Conservation (phyloP, 768 basidiomycete species). For the Boletus insuetus region DNA sequence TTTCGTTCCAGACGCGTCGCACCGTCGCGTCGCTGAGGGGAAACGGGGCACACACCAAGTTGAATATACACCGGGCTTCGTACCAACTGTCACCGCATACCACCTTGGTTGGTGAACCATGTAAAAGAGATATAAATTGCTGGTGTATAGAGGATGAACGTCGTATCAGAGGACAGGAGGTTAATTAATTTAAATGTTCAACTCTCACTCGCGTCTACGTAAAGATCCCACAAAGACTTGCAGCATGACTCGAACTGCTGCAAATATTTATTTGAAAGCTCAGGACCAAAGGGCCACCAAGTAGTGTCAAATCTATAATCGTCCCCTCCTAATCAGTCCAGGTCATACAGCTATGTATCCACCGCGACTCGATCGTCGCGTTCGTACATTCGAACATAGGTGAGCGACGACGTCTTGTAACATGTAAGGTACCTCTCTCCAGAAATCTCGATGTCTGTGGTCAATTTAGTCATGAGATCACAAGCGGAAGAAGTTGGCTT, state of each 20-base stretch:
- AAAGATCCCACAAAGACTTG: too few relatives aligned
- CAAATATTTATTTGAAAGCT: neutral
- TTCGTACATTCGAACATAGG: slow-evolving; percentile 69
- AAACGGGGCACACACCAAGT: slow-evolving; percentile 19
- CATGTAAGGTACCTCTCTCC: slow-evolving; percentile 88
- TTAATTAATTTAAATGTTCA: slow-evolving; percentile 20
- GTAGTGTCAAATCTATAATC: slow-evolving; percentile 5
- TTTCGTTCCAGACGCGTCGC: slow-evolving; percentile 7
- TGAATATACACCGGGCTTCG: slow-evolving; percentile 29
- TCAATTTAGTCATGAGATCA: slow-evolving; percentile 4
- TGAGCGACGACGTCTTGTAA: slow-evolving; percentile 74
- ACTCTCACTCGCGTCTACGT: slow-evolving; percentile 17
- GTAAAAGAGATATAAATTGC: neutral
- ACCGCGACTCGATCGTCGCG: slow-evolving; percentile 62
- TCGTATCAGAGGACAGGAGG: slow-evolving; percentile 26
- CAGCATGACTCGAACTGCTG: too few relatives aligned
- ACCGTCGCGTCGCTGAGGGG: slow-evolving; percentile 2
- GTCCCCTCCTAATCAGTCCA: slow-evolving; percentile 2
- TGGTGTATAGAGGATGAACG: neutral
- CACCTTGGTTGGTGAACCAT: slow-evolving; percentile 24
- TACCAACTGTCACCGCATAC: slow-evolving; percentile 30
- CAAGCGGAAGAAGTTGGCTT: slow-evolving; percentile 33
- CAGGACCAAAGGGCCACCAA: slow-evolving; percentile 4
- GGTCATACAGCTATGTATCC: slow-evolving; percentile 74
- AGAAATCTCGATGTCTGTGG: slow-evolving; percentile 81